A percentile compares a stretch with the other conserved stretches of the same genome.
Conservation (phyloP, 345 rosid species). For the Trapa bicornis region DNA sequence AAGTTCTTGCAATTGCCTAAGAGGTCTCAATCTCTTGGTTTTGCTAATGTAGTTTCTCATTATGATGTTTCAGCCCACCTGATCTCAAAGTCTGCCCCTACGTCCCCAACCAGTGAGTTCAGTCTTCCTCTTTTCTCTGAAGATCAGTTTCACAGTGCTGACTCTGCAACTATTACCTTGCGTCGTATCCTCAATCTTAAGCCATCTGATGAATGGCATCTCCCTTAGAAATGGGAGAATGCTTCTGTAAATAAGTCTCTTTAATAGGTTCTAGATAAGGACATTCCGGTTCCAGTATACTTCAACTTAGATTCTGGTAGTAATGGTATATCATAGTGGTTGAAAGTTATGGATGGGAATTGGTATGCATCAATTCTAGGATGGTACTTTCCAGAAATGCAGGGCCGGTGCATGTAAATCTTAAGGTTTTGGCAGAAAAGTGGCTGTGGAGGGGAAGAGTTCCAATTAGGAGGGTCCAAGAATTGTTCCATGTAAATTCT, state of each 20-base stretch:
- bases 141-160: conserved; percentile 41
- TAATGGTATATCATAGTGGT: neutral
- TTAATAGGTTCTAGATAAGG: neutral
- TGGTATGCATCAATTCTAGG: neutral
- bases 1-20: conserved; percentile 61
- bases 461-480: neutral
- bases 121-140: conserved; percentile 17
- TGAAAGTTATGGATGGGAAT: neutral
- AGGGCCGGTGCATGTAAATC: neutral
- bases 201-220: conserved; percentile 34
- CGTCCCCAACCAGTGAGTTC: conserved; percentile 61
- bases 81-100: conserved; percentile 69
- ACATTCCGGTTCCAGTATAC: neutral
- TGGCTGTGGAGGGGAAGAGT: neutral
- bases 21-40: conserved; percentile 49
- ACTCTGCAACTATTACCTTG: conserved; percentile 73
- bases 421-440: no score
- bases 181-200: conserved; percentile 96
- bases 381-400: neutral
- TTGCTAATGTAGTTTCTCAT: conserved; percentile 24
- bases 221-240: neutral
- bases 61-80: conserved; percentile 26
- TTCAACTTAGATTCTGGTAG: neutral
- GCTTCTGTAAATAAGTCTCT: neutral
- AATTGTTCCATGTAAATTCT: neutral